These are phyloP conservation scores for Penicillium sp. DNA, from an alignment of 2,329 filamentous ascomycete species.

Conservation along the genomic window DNA sequence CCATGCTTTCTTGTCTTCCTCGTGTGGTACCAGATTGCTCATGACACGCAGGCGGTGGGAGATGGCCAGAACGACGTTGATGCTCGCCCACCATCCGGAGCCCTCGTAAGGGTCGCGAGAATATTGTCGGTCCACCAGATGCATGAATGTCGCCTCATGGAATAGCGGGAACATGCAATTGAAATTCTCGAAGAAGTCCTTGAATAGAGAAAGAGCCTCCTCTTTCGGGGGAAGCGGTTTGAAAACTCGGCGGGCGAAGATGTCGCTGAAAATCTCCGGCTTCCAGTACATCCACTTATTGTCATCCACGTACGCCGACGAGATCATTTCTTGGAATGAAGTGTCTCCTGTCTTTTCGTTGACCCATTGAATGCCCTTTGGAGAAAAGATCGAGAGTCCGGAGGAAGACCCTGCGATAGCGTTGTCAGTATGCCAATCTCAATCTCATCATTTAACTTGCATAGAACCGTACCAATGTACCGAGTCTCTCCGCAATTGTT, in stretches of 20 bases:
- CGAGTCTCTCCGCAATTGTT: slow-evolving; percentile 92
- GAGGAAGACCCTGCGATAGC: slow-evolving; percentile 76
- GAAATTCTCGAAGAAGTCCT: slow-evolving; percentile 97
- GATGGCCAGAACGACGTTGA: slow-evolving; percentile 92
- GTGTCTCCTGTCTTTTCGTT: slow-evolving; percentile 96
- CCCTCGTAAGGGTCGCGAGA: slow-evolving; percentile 89
- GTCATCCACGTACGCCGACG: slow-evolving; percentile 83
- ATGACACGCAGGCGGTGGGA: slow-evolving; percentile 89
- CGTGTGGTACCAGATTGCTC: slow-evolving; percentile 86
- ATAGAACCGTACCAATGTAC: slow-evolving; percentile 73
- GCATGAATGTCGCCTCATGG: slow-evolving; percentile 98
- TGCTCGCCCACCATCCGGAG: slow-evolving; percentile 96
- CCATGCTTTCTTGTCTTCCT: slow-evolving; percentile 94
- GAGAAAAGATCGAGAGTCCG: slow-evolving; percentile 97
- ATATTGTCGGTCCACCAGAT: slow-evolving; percentile 91
- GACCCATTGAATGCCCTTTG: slow-evolving; percentile 97
- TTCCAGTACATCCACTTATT: slow-evolving; percentile 98
- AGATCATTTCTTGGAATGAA: slow-evolving; percentile 94
- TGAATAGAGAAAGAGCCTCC: slow-evolving; percentile 83
- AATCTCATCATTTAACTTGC: too few species aligned
- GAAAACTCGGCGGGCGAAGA: slow-evolving; percentile 84
- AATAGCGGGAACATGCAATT: slow-evolving; percentile 98
- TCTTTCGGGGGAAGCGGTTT: slow-evolving; percentile 77
- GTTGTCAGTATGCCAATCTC: not conserved
- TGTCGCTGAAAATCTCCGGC: slow-evolving; percentile 90